Evolutionary conservation across 306 rosid genomes (phyloP).

Genomic region (Castanopsis chinensis): DNA sequence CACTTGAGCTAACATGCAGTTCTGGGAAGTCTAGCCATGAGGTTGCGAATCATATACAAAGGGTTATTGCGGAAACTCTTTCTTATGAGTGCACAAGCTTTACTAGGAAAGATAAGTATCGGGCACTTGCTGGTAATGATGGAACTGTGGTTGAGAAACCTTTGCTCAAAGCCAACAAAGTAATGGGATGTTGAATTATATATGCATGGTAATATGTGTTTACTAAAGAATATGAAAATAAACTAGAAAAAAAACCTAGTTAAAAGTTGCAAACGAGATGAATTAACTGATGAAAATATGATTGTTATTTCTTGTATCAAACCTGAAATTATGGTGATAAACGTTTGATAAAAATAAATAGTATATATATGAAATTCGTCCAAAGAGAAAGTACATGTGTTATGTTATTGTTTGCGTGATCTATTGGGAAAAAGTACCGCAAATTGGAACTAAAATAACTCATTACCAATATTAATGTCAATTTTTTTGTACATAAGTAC

Average conservation of each 20-base stretch:
- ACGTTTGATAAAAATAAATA: background rate
- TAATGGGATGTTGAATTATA: background rate
- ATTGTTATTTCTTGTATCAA: background rate
- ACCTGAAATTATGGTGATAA: background rate
- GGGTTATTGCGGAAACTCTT: conserved; percentile 63
- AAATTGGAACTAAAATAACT: no score
- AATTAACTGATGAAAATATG: background rate
- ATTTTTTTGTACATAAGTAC: no score
- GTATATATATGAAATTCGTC: background rate
- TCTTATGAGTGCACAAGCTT: conserved; percentile 77
- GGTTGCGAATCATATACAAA: conserved; percentile 81
- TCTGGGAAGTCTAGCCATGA: conserved; percentile 70
- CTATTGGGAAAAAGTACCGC: no score
- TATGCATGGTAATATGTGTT: no score
- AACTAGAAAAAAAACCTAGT: no score
- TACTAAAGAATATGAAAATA: no score
- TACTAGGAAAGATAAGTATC: conserved; percentile 76
- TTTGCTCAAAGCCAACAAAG: background rate
- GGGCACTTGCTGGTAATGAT: conserved; percentile 84
- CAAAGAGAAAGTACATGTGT: background rate
- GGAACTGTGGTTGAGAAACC: conserved; percentile 55
- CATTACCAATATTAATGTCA: no score
- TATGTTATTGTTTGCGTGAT: background rate
- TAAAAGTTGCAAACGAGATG: no score
- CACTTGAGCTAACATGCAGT: conserved; percentile 55